phyloP scores from a whole-genome alignment of 345 rosid species.

The Dovyalis caffra region DNA sequence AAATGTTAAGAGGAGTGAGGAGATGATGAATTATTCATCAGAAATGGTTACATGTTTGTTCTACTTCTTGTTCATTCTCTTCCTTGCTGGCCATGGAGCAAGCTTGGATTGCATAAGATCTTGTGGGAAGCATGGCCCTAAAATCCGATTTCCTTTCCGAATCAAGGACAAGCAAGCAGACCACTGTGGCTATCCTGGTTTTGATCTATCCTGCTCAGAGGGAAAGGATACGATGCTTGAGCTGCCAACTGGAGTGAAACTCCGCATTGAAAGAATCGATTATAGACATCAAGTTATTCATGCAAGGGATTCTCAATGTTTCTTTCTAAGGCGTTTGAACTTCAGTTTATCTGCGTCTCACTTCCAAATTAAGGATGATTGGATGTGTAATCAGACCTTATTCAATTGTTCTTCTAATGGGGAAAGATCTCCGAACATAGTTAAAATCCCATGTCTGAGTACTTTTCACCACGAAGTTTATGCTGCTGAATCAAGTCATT shows the following conservation, averaged over 20 bases:
- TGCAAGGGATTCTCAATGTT: not conserved
- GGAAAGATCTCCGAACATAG: no score
- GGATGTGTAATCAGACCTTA: not conserved
- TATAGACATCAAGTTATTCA: not conserved
- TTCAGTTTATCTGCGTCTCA: constrained; percentile 1
- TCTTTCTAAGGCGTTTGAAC: constrained; percentile 6
- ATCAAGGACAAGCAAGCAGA: constrained; percentile 4
- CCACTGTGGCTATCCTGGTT: constrained; percentile 8
- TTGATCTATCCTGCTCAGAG: constrained; percentile 11
- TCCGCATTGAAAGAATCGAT: constrained; percentile 3
- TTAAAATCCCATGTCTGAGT: not conserved
- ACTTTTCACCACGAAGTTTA: constrained; percentile 2
- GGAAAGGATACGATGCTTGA: not conserved
- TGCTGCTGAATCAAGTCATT: not conserved
- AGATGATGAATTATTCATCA: not conserved
- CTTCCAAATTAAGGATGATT: constrained; percentile 7
- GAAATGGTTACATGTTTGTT: not conserved
- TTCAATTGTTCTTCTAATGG: constrained; percentile 14
- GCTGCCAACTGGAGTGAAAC: not conserved
- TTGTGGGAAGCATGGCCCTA: constrained; percentile 1
- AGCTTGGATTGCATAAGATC: not conserved
- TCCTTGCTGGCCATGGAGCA: not conserved
- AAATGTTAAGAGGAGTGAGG: no score
- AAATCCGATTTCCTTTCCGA: constrained; percentile 20
- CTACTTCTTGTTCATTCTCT: not conserved